These are phyloP conservation scores for Cryphonectria naterciae DNA, from an alignment of 2,329 filamentous ascomycete species.

Conservation along the genomic window DNA sequence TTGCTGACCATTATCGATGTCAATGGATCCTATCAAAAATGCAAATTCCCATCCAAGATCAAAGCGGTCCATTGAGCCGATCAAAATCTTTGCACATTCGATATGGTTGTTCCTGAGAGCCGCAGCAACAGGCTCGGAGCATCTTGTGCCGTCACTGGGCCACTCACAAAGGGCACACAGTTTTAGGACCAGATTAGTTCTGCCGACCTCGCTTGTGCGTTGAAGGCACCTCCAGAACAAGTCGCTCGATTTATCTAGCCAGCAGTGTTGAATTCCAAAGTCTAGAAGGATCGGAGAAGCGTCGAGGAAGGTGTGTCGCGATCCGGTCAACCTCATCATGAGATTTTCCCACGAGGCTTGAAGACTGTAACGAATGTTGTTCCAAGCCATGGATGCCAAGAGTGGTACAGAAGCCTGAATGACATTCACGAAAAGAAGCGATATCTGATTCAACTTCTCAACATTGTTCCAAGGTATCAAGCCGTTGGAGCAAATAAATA, in stretches of 20 bases:
- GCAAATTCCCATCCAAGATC: rapidly evolving
- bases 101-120: background rate
- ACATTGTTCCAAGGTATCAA: background rate
- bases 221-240: background rate
- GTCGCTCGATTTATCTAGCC: background rate
- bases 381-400: background rate
- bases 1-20: background rate
- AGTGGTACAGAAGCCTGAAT: background rate
- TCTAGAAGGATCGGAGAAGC: background rate
- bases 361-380: background rate
- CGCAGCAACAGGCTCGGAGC: rapidly evolving
- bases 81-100: background rate
- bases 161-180: background rate
- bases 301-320: background rate
- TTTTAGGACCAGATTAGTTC: background rate
- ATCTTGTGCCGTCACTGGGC: background rate
- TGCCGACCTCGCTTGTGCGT: background rate
- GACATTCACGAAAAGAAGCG: background rate
- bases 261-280: background rate
- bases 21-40: background rate
- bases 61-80: background rate
- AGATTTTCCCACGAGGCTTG: background rate
- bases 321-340: no score
- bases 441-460: background rate
- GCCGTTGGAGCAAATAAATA: background rate